phyloP scores from a whole-genome alignment of 495 filamentous ascomycete species.

The Neurospora sp. region DNA sequence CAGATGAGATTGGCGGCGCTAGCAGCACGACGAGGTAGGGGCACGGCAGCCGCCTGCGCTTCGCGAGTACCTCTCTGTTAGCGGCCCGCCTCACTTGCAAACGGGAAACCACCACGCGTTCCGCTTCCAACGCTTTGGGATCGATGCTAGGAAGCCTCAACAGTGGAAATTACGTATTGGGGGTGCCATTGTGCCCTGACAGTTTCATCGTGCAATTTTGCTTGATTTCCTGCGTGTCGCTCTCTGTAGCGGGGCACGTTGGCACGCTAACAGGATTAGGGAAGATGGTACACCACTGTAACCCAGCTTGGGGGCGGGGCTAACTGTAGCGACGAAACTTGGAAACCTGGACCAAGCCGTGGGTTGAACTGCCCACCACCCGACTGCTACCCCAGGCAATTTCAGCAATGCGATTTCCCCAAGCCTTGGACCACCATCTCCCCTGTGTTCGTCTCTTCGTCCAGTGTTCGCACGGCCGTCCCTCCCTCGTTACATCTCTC shows the following conservation, averaged over 20 bases:
- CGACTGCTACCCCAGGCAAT: neutral
- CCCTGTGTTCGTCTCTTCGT: neutral
- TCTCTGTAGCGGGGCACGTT: neutral
- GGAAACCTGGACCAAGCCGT: neutral
- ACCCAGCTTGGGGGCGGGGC: neutral
- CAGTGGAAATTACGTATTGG: neutral
- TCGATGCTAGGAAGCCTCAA: neutral
- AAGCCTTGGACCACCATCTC: too few relatives aligned
- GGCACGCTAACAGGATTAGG: neutral
- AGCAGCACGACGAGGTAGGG: neutral
- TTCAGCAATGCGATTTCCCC: neutral
- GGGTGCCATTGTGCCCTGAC: neutral
- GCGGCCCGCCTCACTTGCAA: neutral
- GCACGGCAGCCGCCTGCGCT: neutral
- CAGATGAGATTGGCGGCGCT: constrained; percentile 5
- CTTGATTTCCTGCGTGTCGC: neutral
- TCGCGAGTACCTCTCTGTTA: neutral
- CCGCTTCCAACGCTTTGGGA: neutral
- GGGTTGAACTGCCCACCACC: neutral
- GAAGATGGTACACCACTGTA: neutral
- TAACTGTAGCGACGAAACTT: neutral
- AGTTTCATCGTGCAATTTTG: neutral
- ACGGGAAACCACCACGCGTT: neutral
- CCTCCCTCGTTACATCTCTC: neutral
- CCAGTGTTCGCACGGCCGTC: neutral